Evolutionary conservation across 352 stramenopile genomes (phyloP).

Genomic region (Globisporangium canariense): DNA sequence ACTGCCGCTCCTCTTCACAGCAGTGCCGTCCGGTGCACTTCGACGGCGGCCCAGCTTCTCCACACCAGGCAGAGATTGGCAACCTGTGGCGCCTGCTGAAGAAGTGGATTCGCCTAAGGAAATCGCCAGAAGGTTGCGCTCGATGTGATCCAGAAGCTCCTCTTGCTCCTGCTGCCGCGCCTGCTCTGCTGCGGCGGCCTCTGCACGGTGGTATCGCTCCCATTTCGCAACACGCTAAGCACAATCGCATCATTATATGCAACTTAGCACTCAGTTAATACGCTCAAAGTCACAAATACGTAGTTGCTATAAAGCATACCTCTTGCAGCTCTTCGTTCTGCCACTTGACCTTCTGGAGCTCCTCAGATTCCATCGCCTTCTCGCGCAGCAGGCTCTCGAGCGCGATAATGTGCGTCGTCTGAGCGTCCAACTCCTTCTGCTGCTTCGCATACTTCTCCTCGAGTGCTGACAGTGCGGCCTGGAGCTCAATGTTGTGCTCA

Average conservation of each 20-base stretch:
- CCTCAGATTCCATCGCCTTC: slow-evolving; percentile 33
- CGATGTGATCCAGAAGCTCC: slow-evolving; percentile 47
- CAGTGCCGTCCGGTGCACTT: slow-evolving; percentile 15
- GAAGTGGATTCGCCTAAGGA: slow-evolving; percentile 27
- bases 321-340: slow-evolving; percentile 43
- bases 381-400: slow-evolving; percentile 56
- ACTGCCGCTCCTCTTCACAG: slow-evolving; percentile 7
- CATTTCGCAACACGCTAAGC: slow-evolving; percentile 50
- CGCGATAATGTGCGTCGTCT: slow-evolving; percentile 57
- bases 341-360: slow-evolving; percentile 30
- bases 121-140: slow-evolving; percentile 33
- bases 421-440: slow-evolving; percentile 52
- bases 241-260: not conserved
- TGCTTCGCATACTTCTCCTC: slow-evolving; percentile 44
- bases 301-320: slow-evolving; percentile 20
- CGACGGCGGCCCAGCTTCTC: slow-evolving; percentile 14
- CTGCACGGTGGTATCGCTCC: slow-evolving; percentile 51
- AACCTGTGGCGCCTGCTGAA: not conserved
- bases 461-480: slow-evolving; percentile 46
- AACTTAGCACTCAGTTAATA: not conserved
- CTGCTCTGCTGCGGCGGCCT: slow-evolving; percentile 31
- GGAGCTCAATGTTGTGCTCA: slow-evolving; percentile 79
- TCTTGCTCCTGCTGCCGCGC: slow-evolving; percentile 47
- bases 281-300: not conserved
- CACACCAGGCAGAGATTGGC: not conserved